Evolutionary conservation across 345 rosid genomes (phyloP).

Genomic region (Moricandia moricandioides): DNA sequence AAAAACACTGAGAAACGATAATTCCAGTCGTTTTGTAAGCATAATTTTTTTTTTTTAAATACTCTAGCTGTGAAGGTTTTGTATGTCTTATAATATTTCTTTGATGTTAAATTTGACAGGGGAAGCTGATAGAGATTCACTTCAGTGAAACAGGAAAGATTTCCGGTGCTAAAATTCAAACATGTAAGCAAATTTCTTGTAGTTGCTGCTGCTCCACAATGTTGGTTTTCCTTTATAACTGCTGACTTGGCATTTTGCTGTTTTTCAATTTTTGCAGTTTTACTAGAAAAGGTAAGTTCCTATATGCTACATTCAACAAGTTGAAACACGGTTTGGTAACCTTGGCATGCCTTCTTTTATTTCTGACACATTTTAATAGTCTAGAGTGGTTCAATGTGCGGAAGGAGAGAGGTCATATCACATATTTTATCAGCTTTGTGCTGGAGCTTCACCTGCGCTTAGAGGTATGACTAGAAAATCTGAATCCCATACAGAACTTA

Average conservation of each 20-base stretch:
- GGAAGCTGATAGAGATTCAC: slow-evolving; percentile 93
- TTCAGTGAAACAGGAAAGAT: slow-evolving; percentile 95
- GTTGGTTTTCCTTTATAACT: not conserved
- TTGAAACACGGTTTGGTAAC: not conserved
- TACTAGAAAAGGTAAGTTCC: slow-evolving; percentile 69
- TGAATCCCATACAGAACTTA: not conserved
- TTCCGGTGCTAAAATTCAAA: slow-evolving; percentile 95
- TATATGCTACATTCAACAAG: not conserved
- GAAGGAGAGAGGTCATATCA: slow-evolving; percentile 98
- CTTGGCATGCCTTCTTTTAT: not conserved
- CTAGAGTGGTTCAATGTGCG: slow-evolving; percentile 94
- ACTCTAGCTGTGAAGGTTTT: not conserved
- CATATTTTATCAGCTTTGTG: slow-evolving; percentile 96
- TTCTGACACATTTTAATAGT: slow-evolving; percentile 48
- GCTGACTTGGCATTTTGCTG: slow-evolving; percentile 1
- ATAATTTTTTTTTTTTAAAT: not conserved
- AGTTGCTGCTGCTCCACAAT: not conserved
- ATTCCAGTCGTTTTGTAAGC: slow-evolving; percentile 98
- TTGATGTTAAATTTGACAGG: slow-evolving; percentile 37
- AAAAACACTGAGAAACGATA: slow-evolving; percentile 87
- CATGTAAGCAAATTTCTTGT: slow-evolving; percentile 35
- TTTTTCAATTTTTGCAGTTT: slow-evolving; percentile 25
- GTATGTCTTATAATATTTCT: not conserved
- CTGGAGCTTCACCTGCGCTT: slow-evolving; percentile 73
- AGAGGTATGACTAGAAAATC: slow-evolving; percentile 50